Evolutionary conservation across 1,139 yeast species (phyloP).

Genomic region (Entelexis sorbosivorans): DNA sequence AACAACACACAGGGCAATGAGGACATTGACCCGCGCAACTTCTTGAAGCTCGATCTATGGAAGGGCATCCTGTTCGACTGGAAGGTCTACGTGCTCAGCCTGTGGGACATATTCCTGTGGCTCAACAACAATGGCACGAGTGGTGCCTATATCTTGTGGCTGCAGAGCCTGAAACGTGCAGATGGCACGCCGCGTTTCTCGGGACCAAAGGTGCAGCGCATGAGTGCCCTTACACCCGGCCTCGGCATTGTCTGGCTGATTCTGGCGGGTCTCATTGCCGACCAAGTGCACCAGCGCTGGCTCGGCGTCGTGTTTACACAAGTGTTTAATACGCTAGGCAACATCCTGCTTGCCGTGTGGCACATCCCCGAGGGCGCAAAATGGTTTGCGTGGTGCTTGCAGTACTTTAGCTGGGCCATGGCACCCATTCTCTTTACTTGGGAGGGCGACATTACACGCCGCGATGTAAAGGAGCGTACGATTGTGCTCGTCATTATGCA

Average conservation of each 20-base stretch:
- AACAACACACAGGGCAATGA: slow-evolving; percentile 17
- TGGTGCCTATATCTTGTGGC: slow-evolving; percentile 47
- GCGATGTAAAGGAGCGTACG: slow-evolving; percentile 33
- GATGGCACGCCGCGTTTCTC: slow-evolving; percentile 31
- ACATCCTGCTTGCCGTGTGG: slow-evolving; percentile 40
- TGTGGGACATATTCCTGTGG: slow-evolving; percentile 53
- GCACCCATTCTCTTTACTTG: slow-evolving; percentile 36
- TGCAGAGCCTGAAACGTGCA: slow-evolving; percentile 35
- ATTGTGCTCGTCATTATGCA: slow-evolving; percentile 33
- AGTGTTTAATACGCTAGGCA: slow-evolving; percentile 37
- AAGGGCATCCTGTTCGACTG: slow-evolving; percentile 40
- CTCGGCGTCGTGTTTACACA: slow-evolving; percentile 48
- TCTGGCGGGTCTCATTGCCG: slow-evolving; percentile 39
- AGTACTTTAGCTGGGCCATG: slow-evolving; percentile 39
- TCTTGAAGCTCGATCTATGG: slow-evolving; percentile 32
- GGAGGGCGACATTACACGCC: slow-evolving; percentile 35
- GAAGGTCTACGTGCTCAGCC: slow-evolving; percentile 38
- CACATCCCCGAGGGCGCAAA: slow-evolving; percentile 37
- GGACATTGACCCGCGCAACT: slow-evolving; percentile 14
- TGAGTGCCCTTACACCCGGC: slow-evolving; percentile 33
- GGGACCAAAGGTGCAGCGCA: slow-evolving; percentile 33
- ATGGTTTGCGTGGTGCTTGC: slow-evolving; percentile 40
- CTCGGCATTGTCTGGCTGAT: slow-evolving; percentile 38
- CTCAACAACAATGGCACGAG: slow-evolving; percentile 42
- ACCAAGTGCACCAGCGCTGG: slow-evolving; percentile 45